Conservation (phyloP, 495 filamentous ascomycete genomes). For the Penicillium malachiteum region DNA sequence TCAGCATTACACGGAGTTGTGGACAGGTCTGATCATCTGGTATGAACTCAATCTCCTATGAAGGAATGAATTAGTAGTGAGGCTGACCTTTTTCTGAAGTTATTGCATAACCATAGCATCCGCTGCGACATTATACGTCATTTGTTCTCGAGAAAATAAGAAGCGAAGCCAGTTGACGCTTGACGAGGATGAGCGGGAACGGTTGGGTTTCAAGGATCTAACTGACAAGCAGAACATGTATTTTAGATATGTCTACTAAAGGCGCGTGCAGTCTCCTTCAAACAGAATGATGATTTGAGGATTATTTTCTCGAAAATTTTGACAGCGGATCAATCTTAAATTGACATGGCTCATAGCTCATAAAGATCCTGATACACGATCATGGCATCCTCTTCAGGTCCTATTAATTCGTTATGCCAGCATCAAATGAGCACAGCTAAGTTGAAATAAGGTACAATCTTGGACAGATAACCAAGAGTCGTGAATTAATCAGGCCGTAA, state of each 20-base stretch:
- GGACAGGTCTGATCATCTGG: slow-evolving; percentile 5
- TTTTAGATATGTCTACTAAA: slow-evolving; percentile 1
- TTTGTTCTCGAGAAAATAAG: neutral
- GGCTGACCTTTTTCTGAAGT: neutral
- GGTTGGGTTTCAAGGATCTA: slow-evolving; percentile 1
- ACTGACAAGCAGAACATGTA: slow-evolving; percentile 1
- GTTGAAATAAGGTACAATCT: too few relatives aligned
- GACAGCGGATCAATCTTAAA: too few relatives aligned
- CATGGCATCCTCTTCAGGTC: too few relatives aligned
- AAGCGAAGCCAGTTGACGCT: neutral
- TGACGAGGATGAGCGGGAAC: neutral
- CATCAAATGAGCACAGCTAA: too few relatives aligned
- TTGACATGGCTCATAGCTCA: too few relatives aligned
- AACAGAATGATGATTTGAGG: too few relatives aligned
- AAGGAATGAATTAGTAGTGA: neutral
- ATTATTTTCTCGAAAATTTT: too few relatives aligned
- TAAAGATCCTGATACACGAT: too few relatives aligned
- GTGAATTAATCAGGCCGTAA: slow-evolving; percentile 8
- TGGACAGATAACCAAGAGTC: neutral
- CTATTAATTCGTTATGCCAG: too few relatives aligned
- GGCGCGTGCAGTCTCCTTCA: too few relatives aligned
- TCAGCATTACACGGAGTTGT: slow-evolving; percentile 3
- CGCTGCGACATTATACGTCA: neutral
- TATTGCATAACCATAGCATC: neutral
- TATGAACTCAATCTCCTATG: neutral